Base-by-base conservation (phyloP, 306 rosid genomes). In the Cicer yamashitae region DNA sequence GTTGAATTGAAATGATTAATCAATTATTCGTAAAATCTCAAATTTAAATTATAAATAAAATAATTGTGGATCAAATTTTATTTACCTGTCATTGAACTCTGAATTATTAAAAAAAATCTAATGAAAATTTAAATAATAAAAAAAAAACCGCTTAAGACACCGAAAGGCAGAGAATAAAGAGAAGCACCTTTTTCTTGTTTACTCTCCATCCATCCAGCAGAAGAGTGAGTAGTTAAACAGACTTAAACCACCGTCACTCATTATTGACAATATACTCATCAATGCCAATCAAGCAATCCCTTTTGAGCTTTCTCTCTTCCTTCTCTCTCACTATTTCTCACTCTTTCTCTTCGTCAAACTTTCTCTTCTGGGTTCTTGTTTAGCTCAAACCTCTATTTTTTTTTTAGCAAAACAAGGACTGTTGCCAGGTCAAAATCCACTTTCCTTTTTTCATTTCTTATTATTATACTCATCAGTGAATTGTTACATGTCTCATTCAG, bases 401-500 rank as follows among this genome's bases (percentile, higher is more conserved):
- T 10, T 62, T 74, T 66, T 71, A 30, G 37, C 48, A 30, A 30
- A 14, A 6, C 14, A 51, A 15, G 40, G 3, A 44, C 10, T 38
- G 52, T 2, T 48, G 56, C 22, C 60, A 30, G 74, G 67, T 73
- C 77, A 76, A 73, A 71, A 64, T 50, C 69, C 57, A 69, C 65
- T 64, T 71, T 34, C 60, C 3, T 52, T 14, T 43, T 60, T 34
- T 17, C 30, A 41, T 7, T n/a, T 73, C 6, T n/a, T 30, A 30
- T 13, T 18, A 43, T 4, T 59, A 30, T 45, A 7, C 45, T 60
- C 47, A 9, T 30, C 37, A 1, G 8, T 52, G 22, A 48, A 45
- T 65, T 54, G 25, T 51, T 48, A 73, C 56, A 13, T 51, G 70
- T 65, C 67, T 44, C 4, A 6, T 66, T 83, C 39, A 57, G 45